A percentile compares a stretch with the other conserved stretches of the same genome.
phyloP scores from a whole-genome alignment of 345 rosid genomes.

The Mallotus nudiflorus region DNA sequence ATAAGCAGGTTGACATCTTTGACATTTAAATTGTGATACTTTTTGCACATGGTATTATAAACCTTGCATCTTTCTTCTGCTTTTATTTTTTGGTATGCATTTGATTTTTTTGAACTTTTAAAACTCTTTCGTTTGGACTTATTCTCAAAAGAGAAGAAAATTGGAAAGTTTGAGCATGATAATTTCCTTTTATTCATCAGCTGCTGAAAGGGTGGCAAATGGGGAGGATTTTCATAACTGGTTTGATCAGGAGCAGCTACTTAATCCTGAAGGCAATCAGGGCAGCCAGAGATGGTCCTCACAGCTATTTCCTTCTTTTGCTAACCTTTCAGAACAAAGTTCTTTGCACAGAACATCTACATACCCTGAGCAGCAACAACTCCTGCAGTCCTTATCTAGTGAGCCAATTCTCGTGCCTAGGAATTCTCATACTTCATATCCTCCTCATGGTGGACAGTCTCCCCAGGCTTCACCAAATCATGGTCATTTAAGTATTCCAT shows the following conservation, averaged over 20 bases:
- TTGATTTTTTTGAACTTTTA: neutral
- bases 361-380: slow-evolving; percentile 57
- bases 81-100: neutral
- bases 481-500: slow-evolving; percentile 49
- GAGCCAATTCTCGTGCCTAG: slow-evolving; percentile 81
- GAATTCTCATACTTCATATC: slow-evolving; percentile 61
- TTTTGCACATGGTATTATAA: neutral
- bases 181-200: slow-evolving; percentile 49
- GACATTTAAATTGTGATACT: neutral
- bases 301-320: slow-evolving; percentile 45
- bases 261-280: slow-evolving; percentile 48
- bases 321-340: slow-evolving; percentile 39
- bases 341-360: slow-evolving; percentile 60
- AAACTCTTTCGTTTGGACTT: neutral
- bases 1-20: neutral
- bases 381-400: slow-evolving; percentile 59
- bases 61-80: neutral
- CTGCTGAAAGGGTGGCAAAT: slow-evolving; percentile 60
- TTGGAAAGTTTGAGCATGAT: neutral
- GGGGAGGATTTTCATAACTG: slow-evolving; percentile 61
- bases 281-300: slow-evolving; percentile 64
- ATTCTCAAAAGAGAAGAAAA: neutral
- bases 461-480: slow-evolving; percentile 70
- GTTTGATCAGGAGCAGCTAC: slow-evolving; percentile 50
- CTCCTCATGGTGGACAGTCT: slow-evolving; percentile 64